Conservation (phyloP, 2,329 filamentous ascomycete genomes). For the Stachybotrys echinatus region DNA sequence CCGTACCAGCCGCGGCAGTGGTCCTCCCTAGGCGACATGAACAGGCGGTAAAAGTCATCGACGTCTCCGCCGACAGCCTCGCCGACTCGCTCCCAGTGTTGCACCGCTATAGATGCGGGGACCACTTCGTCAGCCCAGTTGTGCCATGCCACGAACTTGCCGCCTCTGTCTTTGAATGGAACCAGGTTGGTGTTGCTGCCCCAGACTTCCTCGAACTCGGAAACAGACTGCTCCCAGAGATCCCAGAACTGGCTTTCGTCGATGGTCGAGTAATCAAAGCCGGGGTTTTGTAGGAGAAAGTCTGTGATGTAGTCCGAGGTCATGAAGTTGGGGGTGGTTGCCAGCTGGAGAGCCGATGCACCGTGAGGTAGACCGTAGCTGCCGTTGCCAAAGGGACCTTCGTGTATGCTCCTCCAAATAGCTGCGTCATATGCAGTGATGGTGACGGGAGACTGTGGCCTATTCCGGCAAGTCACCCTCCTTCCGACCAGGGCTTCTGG, state of each 20-base stretch:
- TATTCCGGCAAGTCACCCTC: neutral
- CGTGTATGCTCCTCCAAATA: neutral
- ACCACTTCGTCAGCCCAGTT: neutral
- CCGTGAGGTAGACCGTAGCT: neutral
- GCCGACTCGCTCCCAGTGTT: neutral
- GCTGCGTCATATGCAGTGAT: neutral
- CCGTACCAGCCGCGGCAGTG: neutral
- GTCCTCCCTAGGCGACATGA: neutral
- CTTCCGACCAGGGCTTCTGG: neutral
- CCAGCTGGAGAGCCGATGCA: neutral
- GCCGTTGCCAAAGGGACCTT: neutral
- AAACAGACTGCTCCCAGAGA: neutral
- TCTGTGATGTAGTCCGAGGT: neutral
- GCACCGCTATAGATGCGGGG: neutral
- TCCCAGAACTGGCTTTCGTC: neutral
- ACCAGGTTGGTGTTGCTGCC: neutral
- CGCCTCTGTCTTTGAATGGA: neutral
- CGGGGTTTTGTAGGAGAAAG: neutral
- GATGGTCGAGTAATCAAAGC: neutral
- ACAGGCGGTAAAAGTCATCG: neutral
- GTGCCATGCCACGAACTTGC: neutral
- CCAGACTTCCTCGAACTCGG: neutral
- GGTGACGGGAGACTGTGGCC: too few species aligned
- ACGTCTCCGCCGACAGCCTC: neutral
- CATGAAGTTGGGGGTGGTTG: neutral